Evolutionary conservation across 2,329 filamentous ascomycete species (phyloP), one percentile per base, ranked within the genome.

Genomic region (Parastagonospora avenae): DNA sequence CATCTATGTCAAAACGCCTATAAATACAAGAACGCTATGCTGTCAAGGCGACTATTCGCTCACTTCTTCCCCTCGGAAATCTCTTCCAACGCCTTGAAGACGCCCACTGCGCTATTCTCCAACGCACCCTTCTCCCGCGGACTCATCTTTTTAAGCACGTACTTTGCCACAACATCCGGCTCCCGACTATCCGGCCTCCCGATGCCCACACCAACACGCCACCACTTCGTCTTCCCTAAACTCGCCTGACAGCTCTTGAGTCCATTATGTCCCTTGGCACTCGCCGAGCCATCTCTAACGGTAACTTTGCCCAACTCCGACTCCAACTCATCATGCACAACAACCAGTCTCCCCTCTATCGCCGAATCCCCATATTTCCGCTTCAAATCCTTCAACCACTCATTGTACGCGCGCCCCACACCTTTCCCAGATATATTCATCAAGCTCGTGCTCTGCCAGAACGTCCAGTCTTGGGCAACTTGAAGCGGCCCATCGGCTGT

Each of bases 291-390:
- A 19, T 80, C 79, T 48, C 82, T 82, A 5, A 90, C 78, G 42
- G 79, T 84, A 11, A 96, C 81, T 31, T 81, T 80, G 0, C 92
- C 92, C 2, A 92, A 67, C 2, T 82, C 77, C 36, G 83, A 80
- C 65, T 97, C 92, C 30, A 97, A 76, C 71, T 97, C 93, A 71
- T 97, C 93, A 71, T 97, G 92, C 15, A 97, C 78, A 10, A 97
- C 77, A 0, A 97, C 85, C 12, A 99, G 74, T 2, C 79, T 75
- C 2, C 79, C 76, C 14, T 71, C 68, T 15, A 61, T 31, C n/a
- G 44, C 57, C 5, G 58, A 43, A 15, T 39, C 45, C 8, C 59
- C 55, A 1, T 40, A 33, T 1, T 46, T 43, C 36, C 44, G 48
- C 9, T 52, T 35, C 12, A 64, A 5, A 12, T 54, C 50, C 2